These are phyloP conservation scores for Sugiyamaella mastotermitis DNA, from an alignment of 805 yeast species.

Conservation along the genomic window DNA sequence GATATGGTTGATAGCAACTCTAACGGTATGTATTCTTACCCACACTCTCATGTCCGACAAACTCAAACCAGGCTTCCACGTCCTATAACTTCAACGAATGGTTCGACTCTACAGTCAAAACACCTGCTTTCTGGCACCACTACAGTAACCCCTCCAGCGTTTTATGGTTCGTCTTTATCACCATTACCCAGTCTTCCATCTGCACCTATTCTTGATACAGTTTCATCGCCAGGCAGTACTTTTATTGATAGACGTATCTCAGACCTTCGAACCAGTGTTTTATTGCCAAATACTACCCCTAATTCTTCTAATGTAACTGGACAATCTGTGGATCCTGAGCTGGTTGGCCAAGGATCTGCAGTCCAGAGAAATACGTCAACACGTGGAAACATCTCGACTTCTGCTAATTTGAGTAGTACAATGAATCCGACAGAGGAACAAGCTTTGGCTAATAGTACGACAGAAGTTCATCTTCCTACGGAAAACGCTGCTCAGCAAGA, in stretches of 20 bases:
- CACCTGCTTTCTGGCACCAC: neutral
- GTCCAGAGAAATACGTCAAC: neutral
- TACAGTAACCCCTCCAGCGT: constrained; percentile 3
- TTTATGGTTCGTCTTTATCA: constrained; percentile 4
- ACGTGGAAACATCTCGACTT: neutral
- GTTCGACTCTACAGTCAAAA: too few relatives aligned
- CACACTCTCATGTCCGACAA: too few relatives aligned
- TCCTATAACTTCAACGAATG: too few relatives aligned
- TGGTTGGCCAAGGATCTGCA: neutral
- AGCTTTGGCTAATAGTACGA: neutral
- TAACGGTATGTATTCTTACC: too few relatives aligned
- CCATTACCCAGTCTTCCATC: constrained; percentile 3
- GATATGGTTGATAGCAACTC: too few relatives aligned
- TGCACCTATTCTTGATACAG: constrained; percentile 7
- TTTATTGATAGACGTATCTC: constrained; percentile 12
- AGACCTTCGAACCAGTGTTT: constrained; percentile 13
- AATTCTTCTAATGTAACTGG: constrained; percentile 1
- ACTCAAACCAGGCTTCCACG: too few relatives aligned
- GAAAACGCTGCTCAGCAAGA: neutral
- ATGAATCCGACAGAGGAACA: neutral
- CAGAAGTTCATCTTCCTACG: neutral
- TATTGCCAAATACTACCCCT: constrained; percentile 2
- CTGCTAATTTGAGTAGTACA: constrained; percentile 2
- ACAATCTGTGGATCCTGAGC: neutral
- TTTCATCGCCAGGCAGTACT: constrained; percentile 2